A percentile compares a stretch with the other conserved stretches of the same genome.
Evolutionary conservation across 805 yeast genomes (phyloP).

Genomic region (Saccharomyces kudriavzevii): DNA sequence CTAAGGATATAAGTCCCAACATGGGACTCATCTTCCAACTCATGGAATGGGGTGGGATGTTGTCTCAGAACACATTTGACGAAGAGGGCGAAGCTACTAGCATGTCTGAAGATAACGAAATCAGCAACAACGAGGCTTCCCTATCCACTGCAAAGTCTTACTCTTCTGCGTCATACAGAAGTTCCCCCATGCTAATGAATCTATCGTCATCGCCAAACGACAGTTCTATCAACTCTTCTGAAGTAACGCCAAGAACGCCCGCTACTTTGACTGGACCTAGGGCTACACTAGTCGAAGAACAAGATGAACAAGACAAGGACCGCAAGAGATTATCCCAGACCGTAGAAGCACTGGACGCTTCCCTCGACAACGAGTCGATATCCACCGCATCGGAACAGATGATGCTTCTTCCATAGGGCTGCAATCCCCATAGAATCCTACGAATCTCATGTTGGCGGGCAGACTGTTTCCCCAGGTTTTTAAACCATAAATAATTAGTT

Average conservation of each 20-base stretch:
- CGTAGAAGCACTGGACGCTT: neutral
- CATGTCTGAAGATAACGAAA: neutral
- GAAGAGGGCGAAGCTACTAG: neutral
- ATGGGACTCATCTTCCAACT: slow-evolving; percentile 81
- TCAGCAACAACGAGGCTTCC: neutral
- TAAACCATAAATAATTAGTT: neutral
- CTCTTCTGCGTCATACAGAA: neutral
- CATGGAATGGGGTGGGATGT: slow-evolving; percentile 63
- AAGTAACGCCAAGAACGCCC: neutral
- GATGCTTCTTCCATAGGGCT: neutral
- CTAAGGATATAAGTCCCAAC: slow-evolving; percentile 75
- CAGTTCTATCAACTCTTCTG: neutral
- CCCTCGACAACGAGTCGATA: neutral
- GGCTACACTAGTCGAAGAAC: neutral
- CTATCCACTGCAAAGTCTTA: neutral
- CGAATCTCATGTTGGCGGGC: neutral
- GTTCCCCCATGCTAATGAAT: neutral
- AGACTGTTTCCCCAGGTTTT: neutral
- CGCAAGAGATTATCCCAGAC: neutral
- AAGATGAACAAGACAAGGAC: neutral
- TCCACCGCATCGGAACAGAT: neutral
- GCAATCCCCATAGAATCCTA: neutral
- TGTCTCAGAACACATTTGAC: neutral
- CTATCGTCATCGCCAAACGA: neutral
- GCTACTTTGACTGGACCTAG: neutral